These are phyloP conservation scores for Colletotrichum chrysophilum DNA, from an alignment of 2,329 filamentous ascomycete species.

Conservation along the genomic window DNA sequence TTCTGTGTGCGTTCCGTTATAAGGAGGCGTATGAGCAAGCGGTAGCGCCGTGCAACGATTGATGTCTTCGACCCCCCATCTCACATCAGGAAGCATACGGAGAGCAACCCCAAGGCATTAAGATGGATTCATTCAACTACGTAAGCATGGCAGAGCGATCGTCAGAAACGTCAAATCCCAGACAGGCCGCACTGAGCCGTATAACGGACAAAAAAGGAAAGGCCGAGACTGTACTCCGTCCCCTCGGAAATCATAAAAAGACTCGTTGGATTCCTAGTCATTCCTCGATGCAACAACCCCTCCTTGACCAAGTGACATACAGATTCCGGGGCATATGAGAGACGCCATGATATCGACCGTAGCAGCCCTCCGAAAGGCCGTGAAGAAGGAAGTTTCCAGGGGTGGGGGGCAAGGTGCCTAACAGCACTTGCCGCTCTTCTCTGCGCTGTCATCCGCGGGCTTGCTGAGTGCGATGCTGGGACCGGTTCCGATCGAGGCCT, in stretches of 20 bases:
- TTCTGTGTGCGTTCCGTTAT: not conserved
- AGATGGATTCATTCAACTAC: constrained; percentile 27
- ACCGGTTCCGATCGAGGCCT: constrained; percentile 80
- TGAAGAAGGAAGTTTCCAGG: constrained; percentile 15
- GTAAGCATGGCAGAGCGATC: constrained; percentile 25
- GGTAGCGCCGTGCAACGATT: not conserved
- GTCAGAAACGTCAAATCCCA: constrained; percentile 23
- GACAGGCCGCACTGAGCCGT: constrained; percentile 18
- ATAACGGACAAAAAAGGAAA: constrained; percentile 24
- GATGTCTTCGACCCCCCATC: not conserved
- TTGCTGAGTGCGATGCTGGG: constrained; percentile 88
- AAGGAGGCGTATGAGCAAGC: not conserved
- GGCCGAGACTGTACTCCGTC: constrained; percentile 28
- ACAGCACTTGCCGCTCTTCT: constrained; percentile 84
- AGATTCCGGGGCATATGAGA: constrained; percentile 33
- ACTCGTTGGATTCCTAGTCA: constrained; percentile 24
- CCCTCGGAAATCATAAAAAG: constrained; percentile 29
- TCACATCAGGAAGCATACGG: not conserved
- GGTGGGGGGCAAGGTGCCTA: constrained; percentile 45
- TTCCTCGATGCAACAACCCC: constrained; percentile 23
- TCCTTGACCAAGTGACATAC: constrained; percentile 23
- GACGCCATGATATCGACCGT: constrained; percentile 34
- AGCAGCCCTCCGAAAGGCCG: constrained; percentile 17
- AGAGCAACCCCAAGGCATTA: constrained; percentile 14
- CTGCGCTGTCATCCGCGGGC: constrained; percentile 75